Conservation (phyloP, 2,329 filamentous ascomycete genomes). For the Penicillium italicum region DNA sequence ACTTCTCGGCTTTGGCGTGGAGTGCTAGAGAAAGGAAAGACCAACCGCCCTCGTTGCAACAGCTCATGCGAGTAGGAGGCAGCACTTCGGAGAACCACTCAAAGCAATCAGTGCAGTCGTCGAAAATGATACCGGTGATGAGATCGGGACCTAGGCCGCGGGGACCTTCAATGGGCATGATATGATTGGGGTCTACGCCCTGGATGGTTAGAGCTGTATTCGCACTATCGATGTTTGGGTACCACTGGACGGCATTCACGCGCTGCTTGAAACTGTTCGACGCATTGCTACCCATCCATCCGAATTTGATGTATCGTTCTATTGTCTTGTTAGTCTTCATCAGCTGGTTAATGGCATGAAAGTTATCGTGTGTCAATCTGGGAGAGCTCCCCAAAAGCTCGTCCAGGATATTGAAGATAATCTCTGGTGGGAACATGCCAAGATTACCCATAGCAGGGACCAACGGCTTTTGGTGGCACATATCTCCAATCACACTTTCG, state of each 20-base stretch:
- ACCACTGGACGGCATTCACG: neutral
- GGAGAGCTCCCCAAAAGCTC: neutral
- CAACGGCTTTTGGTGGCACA: neutral
- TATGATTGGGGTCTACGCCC: neutral
- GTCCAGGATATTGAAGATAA: slow-evolving; percentile 10
- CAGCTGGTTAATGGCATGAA: slow-evolving; percentile 1
- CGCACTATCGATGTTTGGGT: neutral
- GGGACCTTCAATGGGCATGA: neutral
- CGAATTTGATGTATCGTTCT: neutral
- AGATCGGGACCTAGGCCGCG: neutral
- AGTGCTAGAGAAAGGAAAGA: slow-evolving; percentile 10
- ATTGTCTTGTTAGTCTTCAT: neutral
- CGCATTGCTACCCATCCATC: neutral
- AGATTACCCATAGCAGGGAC: slow-evolving; percentile 3
- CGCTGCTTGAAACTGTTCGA: neutral
- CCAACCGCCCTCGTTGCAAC: slow-evolving; percentile 17
- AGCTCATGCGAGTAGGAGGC: neutral
- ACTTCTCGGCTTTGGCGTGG: neutral
- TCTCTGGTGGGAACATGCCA: slow-evolving; percentile 4
- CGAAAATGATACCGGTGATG: slow-evolving; percentile 7
- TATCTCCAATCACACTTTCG: neutral
- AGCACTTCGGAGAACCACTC: slow-evolving; percentile 1
- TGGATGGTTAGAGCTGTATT: neutral
- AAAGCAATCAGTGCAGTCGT: slow-evolving; percentile 15
- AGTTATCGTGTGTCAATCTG: slow-evolving; percentile 4